Base-by-base conservation (phyloP, 305 asterid species). In the Petunia hybrid region DNA sequence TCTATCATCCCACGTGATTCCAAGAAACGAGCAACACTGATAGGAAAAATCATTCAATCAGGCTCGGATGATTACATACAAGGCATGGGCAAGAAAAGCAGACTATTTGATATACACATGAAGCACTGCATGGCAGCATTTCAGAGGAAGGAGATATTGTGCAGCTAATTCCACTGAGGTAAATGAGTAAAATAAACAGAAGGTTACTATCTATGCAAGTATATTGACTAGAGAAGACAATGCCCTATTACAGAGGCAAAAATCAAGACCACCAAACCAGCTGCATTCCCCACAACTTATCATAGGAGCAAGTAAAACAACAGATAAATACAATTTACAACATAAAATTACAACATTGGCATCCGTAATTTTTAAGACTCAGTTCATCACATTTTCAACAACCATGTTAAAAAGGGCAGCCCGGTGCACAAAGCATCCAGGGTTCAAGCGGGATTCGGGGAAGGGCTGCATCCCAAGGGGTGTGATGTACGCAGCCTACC, bases 1-100 rank as follows among this genome's bases (percentile, higher is more conserved):
- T 90, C 97, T 80, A 89, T 87, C 97, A 95, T 97, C 76, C 96
- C 99, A 16, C 99, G 95, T 63, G 99, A 95, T 83, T 97, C 99
- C 94, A 97, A 89, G 92, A 97, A 97, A 85, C 81, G 99, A 46
- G 99, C 99, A 84, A 97, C 90, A 75, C 92, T 84, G 80, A 76
- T 74, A 82, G 75, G 82, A 36, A 76, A n/a, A 74, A 53, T 6
- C 46, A 53, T 53, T 38, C 79, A 74, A 74, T 53, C 14, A 14
- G 45, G 53, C 36, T 14, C 65, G 53, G 51, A 63, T 42, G 14
- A 53, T 48, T 53, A 74, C 39, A 53, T 53, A 74, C 55, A 4
- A 51, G 57, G 57, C 57, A 9, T 8, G 51, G 41, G 36, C 39
- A 66, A 59, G 64, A 9, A 59, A 48, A 16, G 48, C 10, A 5